A percentile compares a stretch with the other conserved stretches of the same genome.
phyloP scores from a whole-genome alignment of 352 stramenopile genomes.

The Pythium dissotocum region DNA sequence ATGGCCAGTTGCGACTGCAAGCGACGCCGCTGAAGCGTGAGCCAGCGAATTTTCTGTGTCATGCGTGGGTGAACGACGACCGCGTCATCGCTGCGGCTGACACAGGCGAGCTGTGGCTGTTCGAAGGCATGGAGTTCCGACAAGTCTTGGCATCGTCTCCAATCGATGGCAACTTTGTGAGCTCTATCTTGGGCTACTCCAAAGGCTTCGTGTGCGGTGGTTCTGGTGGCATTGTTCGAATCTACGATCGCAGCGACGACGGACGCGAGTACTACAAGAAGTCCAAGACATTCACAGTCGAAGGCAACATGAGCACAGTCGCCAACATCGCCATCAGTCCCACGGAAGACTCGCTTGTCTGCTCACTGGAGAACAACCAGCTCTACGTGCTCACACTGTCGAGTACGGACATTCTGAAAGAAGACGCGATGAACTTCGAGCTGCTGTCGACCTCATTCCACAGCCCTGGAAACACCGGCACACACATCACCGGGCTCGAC shows the following conservation, averaged over 20 bases:
- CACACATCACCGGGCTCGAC: conserved; percentile 92
- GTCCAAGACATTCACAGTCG: conserved; percentile 86
- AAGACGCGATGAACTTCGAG: conserved; percentile 94
- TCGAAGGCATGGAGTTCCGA: conserved; percentile 93
- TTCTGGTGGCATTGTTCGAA: conserved; percentile 68
- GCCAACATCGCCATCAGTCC: conserved; percentile 86
- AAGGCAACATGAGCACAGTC: conserved; percentile 80
- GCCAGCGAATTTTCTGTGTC: conserved; percentile 85
- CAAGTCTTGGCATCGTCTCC: conserved; percentile 72
- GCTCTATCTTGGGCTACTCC: conserved; percentile 84
- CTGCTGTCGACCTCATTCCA: conserved; percentile 90
- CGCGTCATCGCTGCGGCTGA: conserved; percentile 88
- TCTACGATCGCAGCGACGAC: conserved; percentile 88
- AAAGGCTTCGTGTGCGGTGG: conserved; percentile 89
- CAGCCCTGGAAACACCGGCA: conserved; percentile 54
- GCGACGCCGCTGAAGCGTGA: conserved; percentile 72
- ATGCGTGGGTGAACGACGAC: conserved; percentile 92
- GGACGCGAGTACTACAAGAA: conserved; percentile 90
- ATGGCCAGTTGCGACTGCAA: conserved; percentile 81
- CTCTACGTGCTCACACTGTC: conserved; percentile 90
- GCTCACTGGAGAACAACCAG: conserved; percentile 87
- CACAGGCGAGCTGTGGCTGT: conserved; percentile 89
- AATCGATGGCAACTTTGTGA: conserved; percentile 81
- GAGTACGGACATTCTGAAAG: conserved; percentile 92
- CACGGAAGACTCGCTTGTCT: conserved; percentile 89